These are phyloP conservation scores for Acrodontium crateriforme DNA, from an alignment of 2,329 filamentous ascomycete genomes.

Conservation along the genomic window DNA sequence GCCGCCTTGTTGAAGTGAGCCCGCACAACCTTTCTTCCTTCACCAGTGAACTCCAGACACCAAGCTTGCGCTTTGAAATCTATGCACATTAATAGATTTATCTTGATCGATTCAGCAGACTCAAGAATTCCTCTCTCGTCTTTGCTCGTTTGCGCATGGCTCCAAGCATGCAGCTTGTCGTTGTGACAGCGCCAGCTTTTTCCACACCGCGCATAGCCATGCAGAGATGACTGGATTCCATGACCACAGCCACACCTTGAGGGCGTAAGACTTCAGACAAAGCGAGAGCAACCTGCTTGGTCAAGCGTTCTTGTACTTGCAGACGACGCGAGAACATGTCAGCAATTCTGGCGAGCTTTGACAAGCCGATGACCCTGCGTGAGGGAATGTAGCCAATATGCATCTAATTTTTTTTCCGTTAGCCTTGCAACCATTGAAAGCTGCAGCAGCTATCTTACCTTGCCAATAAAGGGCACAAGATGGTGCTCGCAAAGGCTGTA, in stretches of 20 bases:
- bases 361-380: slow-evolving; percentile 83
- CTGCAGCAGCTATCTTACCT: slow-evolving; percentile 40
- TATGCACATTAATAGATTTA: background rate
- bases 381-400: slow-evolving; percentile 96
- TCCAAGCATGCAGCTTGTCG: slow-evolving; percentile 94
- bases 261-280: slow-evolving; percentile 88
- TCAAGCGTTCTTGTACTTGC: slow-evolving; percentile 92
- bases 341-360: slow-evolving; percentile 86
- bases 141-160: slow-evolving; percentile 87
- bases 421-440: background rate
- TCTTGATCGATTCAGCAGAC: slow-evolving; percentile 36
- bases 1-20: too few species aligned
- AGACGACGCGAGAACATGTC: slow-evolving; percentile 92
- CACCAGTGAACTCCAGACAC: slow-evolving; percentile 20
- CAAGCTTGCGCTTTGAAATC: background rate
- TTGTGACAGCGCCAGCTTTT: slow-evolving; percentile 74
- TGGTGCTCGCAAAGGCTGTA: slow-evolving; percentile 95
- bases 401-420: slow-evolving; percentile 48
- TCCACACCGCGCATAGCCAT: slow-evolving; percentile 99
- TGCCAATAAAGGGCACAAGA: slow-evolving; percentile 88
- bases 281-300: slow-evolving; percentile 88
- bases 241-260: slow-evolving; percentile 89
- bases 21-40: too few species aligned
- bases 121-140: slow-evolving; percentile 91
- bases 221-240: slow-evolving; percentile 92